Conservation (phyloP, 2,329 filamentous ascomycete genomes). For the Beauveria asiatica region DNA sequence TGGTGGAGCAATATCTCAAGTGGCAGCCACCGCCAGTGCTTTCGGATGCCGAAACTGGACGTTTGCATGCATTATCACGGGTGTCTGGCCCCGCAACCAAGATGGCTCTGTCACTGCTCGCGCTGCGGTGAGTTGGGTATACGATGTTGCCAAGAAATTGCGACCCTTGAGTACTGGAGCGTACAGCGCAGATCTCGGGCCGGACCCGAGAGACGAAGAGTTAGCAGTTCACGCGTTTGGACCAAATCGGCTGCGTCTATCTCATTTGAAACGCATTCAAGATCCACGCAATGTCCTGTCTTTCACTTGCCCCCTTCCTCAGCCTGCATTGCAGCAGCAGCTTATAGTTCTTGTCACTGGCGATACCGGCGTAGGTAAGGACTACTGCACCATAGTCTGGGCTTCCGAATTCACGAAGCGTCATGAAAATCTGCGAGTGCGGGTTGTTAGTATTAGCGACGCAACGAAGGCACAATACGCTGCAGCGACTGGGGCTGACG, state of each 20-base stretch:
- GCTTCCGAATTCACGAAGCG: constrained; percentile 27
- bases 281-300: constrained; percentile 45
- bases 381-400: constrained; percentile 50
- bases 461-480: constrained; percentile 50
- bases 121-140: constrained; percentile 45
- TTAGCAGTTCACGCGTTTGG: constrained; percentile 50
- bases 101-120: constrained; percentile 35
- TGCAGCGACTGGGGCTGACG: constrained; percentile 35
- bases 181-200: constrained; percentile 55
- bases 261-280: constrained; percentile 37
- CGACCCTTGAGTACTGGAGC: constrained; percentile 41
- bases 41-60: constrained; percentile 58
- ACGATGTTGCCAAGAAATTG: constrained; percentile 37
- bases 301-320: constrained; percentile 45
- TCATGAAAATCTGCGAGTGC: constrained; percentile 18
- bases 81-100: constrained; percentile 48
- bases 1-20: constrained; percentile 40
- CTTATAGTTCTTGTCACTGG: constrained; percentile 52
- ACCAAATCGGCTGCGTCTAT: constrained; percentile 39
- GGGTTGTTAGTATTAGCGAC: constrained; percentile 40
- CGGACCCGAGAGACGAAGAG: constrained; percentile 46
- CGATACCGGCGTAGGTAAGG: constrained; percentile 47
- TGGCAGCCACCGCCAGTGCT: constrained; percentile 38
- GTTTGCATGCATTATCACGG: constrained; percentile 56
- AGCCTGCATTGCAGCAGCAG: constrained; percentile 22